These are phyloP conservation scores for Aphanomyces euteiches DNA, from an alignment of 352 stramenopile species.

Conservation along the genomic window DNA sequence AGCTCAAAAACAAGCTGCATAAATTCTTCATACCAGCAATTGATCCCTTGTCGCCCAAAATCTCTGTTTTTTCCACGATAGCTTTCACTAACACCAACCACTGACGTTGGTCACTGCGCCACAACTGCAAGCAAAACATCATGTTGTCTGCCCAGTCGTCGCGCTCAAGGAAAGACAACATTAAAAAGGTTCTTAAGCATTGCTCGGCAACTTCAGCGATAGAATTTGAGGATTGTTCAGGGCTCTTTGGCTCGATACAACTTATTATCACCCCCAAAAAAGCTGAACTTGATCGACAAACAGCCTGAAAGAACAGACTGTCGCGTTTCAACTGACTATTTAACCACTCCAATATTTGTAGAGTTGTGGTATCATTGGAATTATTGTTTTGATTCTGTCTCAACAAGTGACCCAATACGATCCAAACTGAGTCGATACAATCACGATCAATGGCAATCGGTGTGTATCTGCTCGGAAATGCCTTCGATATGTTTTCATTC, in stretches of 20 bases:
- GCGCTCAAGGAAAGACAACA: conserved; percentile 44
- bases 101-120: conserved; percentile 37
- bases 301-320: conserved; percentile 42
- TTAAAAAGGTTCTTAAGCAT: conserved; percentile 35
- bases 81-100: conserved; percentile 62
- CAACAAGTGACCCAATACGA: conserved; percentile 55
- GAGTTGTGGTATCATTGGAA: background rate
- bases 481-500: conserved; percentile 1
- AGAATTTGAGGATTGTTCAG: background rate
- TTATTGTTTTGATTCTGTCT: conserved; percentile 31
- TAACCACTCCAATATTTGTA: conserved; percentile 13
- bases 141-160: conserved; percentile 60
- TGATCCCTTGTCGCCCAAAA: conserved; percentile 44
- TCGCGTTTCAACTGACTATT: background rate
- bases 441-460: conserved; percentile 27
- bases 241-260: background rate
- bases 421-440: conserved; percentile 58
- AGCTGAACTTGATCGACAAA: conserved; percentile 49
- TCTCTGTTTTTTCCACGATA: conserved; percentile 47
- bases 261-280: conserved; percentile 7
- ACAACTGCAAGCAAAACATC: conserved; percentile 57
- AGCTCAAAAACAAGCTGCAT: conserved; percentile 42
- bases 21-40: conserved; percentile 56
- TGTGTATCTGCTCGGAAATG: conserved; percentile 26
- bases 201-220: background rate